Evolutionary conservation across 225 moss, liverwort and hornwort genomes (phyloP), one percentile per base, ranked within the genome.

Genomic region (Anthoceros angustus): DNA sequence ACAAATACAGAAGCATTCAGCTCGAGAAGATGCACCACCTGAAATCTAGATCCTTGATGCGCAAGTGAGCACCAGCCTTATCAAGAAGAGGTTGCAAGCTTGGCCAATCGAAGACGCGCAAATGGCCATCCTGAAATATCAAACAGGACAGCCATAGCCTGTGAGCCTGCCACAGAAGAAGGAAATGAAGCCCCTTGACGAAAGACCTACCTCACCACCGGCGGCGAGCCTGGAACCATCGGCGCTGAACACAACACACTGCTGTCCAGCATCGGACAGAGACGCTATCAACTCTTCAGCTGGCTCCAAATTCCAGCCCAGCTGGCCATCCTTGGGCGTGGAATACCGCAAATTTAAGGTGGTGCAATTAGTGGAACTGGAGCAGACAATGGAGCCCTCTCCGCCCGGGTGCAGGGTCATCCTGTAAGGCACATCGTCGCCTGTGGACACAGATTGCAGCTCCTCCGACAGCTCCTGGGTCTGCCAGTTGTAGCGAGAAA

Each of bases 31-130:
- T 77, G 14, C n/a, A 46, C 32, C 11, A 94, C 90, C 93, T 94
- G 77, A 98, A 72, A 69, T 98, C 95, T 66, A 98, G 60, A 74
- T 98, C 86, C 72, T 74, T 87, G 72, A 98, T 72, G 39, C 77
- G 77, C 49, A 75, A 77, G 46, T 79, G 77, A 18, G 87, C 87
- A 0, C 70, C 42, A 43, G 89, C 82, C 67, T 79, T 67, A 62
- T 87, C 80, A 41, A 87, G 63, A 21, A 86, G 67, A 42, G 84
- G 62, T 50, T 84, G 80, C 68, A 87, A 79, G 70, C 78, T 71
- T 69, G 89, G 88, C 92, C 92, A 98, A 48, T 66, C 15, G 72
- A 87, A 92, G 41, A 98, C 82, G 64, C 87, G 86, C 75, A 98
- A 65, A 64, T 85, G 76, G 64, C 95, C 95, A 80, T 98, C 87